A percentile compares a stretch with the other conserved stretches of the same genome.
phyloP scores from a whole-genome alignment of 2,329 filamentous ascomycete genomes.

The Apiospora saccharicola region DNA sequence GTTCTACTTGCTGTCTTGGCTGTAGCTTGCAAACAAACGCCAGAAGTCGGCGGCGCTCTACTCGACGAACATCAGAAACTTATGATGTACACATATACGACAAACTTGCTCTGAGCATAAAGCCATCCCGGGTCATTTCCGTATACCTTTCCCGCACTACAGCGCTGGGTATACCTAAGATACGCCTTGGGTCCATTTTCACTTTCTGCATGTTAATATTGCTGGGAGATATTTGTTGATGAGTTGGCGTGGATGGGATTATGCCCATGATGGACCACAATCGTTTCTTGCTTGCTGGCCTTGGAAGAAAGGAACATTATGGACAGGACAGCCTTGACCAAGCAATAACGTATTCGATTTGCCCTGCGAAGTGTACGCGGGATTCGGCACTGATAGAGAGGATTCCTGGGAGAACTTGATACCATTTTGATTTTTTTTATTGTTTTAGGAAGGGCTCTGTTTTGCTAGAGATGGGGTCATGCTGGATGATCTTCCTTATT shows the following conservation, averaged over 20 bases:
- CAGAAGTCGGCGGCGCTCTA: neutral
- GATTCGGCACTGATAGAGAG: constrained; percentile 16
- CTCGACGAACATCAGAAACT: neutral
- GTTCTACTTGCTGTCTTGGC: neutral
- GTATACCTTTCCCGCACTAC: neutral
- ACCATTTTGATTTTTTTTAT: constrained; percentile 15
- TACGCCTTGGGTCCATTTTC: neutral
- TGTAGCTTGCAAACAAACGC: neutral
- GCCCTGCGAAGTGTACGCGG: neutral
- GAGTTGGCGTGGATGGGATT: neutral
- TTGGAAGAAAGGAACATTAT: neutral
- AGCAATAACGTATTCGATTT: neutral
- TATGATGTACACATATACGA: constrained; percentile 4
- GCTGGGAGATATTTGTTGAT: constrained; percentile 3
- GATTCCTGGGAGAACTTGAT: constrained; percentile 19
- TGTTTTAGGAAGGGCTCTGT: neutral
- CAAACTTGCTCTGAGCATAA: neutral
- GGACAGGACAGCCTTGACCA: neutral
- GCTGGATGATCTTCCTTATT: neutral
- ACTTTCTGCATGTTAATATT: neutral
- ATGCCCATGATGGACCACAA: neutral
- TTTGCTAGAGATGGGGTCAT: constrained; percentile 3
- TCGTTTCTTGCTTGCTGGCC: constrained; percentile 18
- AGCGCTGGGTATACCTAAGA: neutral
- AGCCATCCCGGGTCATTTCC: neutral